phyloP scores from a whole-genome alignment of 805 yeast genomes.

The Kodamaea neixiangensis region DNA sequence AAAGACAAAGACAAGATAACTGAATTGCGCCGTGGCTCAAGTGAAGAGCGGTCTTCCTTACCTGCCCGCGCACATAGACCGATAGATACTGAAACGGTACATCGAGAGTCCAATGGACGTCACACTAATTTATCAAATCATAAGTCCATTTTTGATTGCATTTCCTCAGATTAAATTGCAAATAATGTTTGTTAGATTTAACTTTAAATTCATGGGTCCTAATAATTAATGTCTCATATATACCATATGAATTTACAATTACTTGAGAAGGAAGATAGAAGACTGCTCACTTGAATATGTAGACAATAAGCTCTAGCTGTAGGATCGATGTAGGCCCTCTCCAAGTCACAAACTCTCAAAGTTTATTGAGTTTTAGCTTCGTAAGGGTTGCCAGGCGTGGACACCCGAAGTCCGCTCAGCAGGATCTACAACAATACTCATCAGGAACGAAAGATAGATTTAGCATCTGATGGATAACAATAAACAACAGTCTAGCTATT shows the following conservation, averaged over 20 bases:
- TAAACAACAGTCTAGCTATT: neutral
- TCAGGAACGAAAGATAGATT: neutral
- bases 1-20: constrained; percentile 1
- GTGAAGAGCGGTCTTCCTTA: constrained; percentile 2
- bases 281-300: no score
- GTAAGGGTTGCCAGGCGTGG: no score
- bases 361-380: no score
- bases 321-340: no score
- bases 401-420: neutral
- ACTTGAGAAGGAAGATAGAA: no score
- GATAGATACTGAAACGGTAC: no score
- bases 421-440: neutral
- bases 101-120: neutral
- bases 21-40: constrained; percentile 5
- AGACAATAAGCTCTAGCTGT: no score
- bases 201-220: neutral
- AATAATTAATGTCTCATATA: constrained; percentile 3
- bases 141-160: neutral
- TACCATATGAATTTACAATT: neutral
- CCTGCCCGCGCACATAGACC: constrained; percentile 1
- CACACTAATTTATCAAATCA: neutral
- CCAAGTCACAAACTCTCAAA: no score
- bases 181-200: neutral
- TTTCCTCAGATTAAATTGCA: neutral
- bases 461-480: neutral